Percentiles rank a stretch among this genome's conserved stretches.
These are phyloP conservation scores for Aegilops tauschii DNA, from an alignment of 176 grass and related monocot genomes.

Conservation along the genomic window DNA sequence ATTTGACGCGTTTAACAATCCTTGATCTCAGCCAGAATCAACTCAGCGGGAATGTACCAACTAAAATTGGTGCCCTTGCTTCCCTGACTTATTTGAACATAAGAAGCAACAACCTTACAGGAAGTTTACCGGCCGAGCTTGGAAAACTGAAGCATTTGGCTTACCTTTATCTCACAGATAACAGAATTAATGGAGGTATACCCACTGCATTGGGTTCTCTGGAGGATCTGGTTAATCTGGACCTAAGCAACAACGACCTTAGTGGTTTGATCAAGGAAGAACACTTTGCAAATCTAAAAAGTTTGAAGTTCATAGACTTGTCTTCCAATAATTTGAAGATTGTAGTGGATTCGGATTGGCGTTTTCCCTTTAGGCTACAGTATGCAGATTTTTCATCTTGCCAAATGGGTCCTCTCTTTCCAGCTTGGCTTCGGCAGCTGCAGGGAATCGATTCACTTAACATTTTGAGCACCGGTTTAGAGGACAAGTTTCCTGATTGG, in stretches of 20 bases:
- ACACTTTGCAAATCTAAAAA: background rate
- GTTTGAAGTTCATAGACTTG: accelerated
- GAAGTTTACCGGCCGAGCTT: background rate
- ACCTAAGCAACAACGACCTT: background rate
- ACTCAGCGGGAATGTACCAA: background rate
- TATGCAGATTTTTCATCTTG: no score
- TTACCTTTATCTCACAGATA: accelerated
- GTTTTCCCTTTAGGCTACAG: accelerated
- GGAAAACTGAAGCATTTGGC: no score
- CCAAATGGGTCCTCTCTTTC: no score
- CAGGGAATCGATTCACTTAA: background rate
- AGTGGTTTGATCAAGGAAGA: background rate
- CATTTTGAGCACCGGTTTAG: background rate
- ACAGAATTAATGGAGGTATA: no score
- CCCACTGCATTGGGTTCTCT: background rate
- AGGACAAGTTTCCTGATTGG: no score
- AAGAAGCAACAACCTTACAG: background rate
- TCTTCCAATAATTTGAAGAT: no score
- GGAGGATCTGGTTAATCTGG: background rate
- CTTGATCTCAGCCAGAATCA: background rate
- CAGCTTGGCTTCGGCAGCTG: background rate
- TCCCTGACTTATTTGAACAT: background rate
- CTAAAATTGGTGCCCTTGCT: background rate
- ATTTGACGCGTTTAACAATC: background rate
- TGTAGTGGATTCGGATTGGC: no score